phyloP scores from a whole-genome alignment of 352 stramenopile species.

The Globisporangium megalacanthum region DNA sequence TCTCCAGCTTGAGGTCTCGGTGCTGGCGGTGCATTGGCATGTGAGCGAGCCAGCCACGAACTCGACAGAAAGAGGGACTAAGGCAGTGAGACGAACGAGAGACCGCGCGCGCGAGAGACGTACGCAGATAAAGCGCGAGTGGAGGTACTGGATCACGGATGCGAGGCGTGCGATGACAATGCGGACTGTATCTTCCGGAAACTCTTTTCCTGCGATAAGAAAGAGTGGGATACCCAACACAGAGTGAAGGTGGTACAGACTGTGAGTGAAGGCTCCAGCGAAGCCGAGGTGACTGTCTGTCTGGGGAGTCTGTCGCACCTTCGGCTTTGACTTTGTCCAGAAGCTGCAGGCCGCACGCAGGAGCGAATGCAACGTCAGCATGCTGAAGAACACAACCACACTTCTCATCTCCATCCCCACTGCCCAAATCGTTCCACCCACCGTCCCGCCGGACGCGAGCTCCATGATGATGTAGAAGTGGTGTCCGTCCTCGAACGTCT shows the following conservation, averaged over 20 bases:
- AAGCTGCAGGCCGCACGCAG: slow-evolving; percentile 22
- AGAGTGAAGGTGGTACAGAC: not conserved
- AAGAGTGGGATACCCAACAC: not conserved
- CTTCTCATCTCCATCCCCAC: too few species aligned
- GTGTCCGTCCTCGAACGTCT: slow-evolving; percentile 70
- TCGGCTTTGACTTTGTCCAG: slow-evolving; percentile 55
- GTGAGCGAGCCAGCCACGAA: not conserved
- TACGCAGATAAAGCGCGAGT: slow-evolving; percentile 78
- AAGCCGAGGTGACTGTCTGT: not conserved
- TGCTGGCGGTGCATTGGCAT: slow-evolving; percentile 25
- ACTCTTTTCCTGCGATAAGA: slow-evolving; percentile 21
- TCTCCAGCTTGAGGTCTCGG: slow-evolving; percentile 77
- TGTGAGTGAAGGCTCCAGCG: not conserved
- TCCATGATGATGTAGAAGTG: slow-evolving; percentile 89
- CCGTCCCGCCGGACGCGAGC: slow-evolving; percentile 54
- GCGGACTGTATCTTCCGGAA: slow-evolving; percentile 53
- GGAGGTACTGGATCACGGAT: slow-evolving; percentile 77
- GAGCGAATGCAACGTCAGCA: not conserved
- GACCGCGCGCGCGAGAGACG: slow-evolving; percentile 7
- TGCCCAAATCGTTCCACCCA: not conserved
- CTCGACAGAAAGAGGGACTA: not conserved
- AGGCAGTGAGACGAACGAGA: not conserved
- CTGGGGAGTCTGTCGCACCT: not conserved
- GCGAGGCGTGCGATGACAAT: slow-evolving; percentile 52
- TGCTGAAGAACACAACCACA: not conserved